These are phyloP conservation scores for Penicillium dipodomyicola DNA, from an alignment of 495 filamentous ascomycete genomes.

Conservation along the genomic window DNA sequence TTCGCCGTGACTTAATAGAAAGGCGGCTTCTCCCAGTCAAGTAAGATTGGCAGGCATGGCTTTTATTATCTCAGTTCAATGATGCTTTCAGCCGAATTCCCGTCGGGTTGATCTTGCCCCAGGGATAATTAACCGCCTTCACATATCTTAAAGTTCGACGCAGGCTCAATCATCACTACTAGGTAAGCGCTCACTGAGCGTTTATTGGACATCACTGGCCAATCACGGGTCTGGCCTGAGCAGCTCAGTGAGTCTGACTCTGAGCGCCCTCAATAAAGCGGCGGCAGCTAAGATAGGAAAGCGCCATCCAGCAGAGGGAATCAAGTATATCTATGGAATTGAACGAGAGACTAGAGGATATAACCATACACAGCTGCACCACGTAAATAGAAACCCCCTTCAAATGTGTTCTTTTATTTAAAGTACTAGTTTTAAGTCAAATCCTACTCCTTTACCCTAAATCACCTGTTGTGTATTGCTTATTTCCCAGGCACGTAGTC, in stretches of 20 bases:
- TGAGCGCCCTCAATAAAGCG: slow-evolving; percentile 33
- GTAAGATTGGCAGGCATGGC: no score
- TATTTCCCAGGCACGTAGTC: neutral
- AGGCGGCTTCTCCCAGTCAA: no score
- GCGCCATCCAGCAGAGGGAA: neutral
- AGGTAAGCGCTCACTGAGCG: no score
- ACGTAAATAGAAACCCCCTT: neutral
- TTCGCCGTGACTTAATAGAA: no score
- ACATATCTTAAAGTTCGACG: no score
- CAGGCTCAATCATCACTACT: no score
- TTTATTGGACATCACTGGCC: no score
- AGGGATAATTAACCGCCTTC: no score
- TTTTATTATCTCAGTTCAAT: no score
- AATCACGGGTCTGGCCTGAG: no score
- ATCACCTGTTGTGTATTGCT: neutral
- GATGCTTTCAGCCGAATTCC: no score
- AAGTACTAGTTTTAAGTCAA: neutral
- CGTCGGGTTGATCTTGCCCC: no score
- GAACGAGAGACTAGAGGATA: neutral
- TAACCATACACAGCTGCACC: neutral
- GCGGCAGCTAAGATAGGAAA: slow-evolving; percentile 25
- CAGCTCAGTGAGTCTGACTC: slow-evolving; percentile 17
- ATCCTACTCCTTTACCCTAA: neutral
- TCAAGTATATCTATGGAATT: neutral
- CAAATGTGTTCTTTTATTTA: neutral